phyloP scores from a whole-genome alignment of 2,329 filamentous ascomycete species.

The Scytalidium lignicola region DNA sequence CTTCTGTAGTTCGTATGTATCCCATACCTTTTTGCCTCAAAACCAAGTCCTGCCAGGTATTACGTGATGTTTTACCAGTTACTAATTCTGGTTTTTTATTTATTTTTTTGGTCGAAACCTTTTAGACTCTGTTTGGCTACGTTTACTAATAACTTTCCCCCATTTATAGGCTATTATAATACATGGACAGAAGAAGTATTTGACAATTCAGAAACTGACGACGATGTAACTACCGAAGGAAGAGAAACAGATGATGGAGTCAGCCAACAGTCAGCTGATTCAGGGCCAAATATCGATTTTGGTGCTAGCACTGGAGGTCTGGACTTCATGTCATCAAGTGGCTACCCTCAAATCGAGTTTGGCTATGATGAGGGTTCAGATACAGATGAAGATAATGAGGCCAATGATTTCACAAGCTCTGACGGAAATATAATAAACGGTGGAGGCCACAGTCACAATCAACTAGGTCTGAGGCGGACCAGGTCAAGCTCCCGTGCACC shows the following conservation, averaged over 20 bases:
- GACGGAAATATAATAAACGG: conserved; percentile 33
- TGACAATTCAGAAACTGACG: conserved; percentile 50
- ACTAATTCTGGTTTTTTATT: too few species aligned
- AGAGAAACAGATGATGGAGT: conserved; percentile 20
- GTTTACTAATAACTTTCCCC: conserved; percentile 21
- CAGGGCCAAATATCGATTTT: conserved; percentile 23
- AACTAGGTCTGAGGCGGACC: conserved; percentile 19
- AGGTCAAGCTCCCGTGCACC: conserved; percentile 33
- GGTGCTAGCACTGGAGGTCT: conserved; percentile 66
- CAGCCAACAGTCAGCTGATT: conserved; percentile 20
- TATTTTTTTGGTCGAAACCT: too few species aligned
- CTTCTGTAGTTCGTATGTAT: conserved; percentile 46
- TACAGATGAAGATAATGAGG: conserved; percentile 41
- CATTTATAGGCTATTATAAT: conserved; percentile 85
- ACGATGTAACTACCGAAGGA: conserved; percentile 44
- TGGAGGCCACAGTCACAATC: conserved; percentile 10
- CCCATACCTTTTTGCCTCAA: neutral
- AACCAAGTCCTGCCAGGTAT: too few species aligned
- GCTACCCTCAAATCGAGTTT: conserved; percentile 72
- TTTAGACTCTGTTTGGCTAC: too few species aligned
- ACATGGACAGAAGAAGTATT: conserved; percentile 82
- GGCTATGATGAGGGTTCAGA: conserved; percentile 48
- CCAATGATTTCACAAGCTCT: conserved; percentile 37
- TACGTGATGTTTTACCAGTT: too few species aligned
- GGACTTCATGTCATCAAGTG: conserved; percentile 89